These are phyloP conservation scores for Aspergillus ibericus DNA, from an alignment of 2,329 filamentous ascomycete species.

Conservation along the genomic window DNA sequence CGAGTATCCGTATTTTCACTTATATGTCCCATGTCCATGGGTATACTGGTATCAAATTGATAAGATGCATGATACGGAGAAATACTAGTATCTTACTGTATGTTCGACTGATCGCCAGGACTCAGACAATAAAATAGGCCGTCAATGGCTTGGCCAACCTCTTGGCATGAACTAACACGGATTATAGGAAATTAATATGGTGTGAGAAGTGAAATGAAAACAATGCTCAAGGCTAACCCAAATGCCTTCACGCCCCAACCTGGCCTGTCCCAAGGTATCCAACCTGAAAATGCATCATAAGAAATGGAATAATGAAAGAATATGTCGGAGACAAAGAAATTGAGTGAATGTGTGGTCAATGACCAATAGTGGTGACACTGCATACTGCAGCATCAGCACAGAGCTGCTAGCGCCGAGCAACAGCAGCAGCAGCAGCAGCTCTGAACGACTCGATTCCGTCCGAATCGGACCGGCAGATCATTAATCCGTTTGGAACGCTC, in stretches of 20 bases:
- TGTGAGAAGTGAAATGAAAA: constrained; percentile 5
- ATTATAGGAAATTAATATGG: constrained; percentile 14
- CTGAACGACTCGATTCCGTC: constrained; percentile 2
- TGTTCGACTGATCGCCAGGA: no score
- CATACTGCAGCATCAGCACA: no score
- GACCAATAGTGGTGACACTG: neutral
- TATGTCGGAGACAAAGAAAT: neutral
- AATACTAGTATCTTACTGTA: no score
- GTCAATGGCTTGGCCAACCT: neutral
- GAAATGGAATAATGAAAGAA: neutral
- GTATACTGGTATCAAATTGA: no score
- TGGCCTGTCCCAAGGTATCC: constrained; percentile 18
- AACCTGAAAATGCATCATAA: constrained; percentile 8
- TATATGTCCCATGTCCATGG: no score
- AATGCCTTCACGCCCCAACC: constrained; percentile 15
- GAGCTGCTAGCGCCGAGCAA: no score
- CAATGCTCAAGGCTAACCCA: neutral
- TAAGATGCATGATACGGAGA: no score
- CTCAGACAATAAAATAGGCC: no score
- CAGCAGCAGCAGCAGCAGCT: no score
- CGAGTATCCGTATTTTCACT: no score
- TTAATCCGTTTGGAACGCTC: constrained; percentile 3
- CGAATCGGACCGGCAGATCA: constrained; percentile 4
- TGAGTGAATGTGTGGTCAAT: neutral
- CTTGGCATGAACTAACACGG: constrained; percentile 3